Base-by-base conservation (phyloP, 495 filamentous ascomycete species). In the Podospora conica region DNA sequence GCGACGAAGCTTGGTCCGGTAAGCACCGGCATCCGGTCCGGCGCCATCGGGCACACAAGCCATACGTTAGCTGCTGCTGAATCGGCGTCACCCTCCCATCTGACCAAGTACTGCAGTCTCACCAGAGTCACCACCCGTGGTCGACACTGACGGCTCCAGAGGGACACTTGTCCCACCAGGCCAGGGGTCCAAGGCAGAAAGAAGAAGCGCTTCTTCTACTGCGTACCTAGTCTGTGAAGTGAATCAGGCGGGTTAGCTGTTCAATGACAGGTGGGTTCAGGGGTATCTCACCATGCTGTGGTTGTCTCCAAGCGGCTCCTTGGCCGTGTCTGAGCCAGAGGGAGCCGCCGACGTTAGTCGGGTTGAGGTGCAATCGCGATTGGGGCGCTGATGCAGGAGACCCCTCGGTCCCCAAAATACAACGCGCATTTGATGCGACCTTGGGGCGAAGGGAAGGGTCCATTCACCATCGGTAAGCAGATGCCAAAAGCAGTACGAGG, bases 131-230 rank as follows among this genome's bases (percentile, higher is more conserved):
- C n/a, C n/a, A n/a, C n/a, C 21, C 10, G 3, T 7, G n/a, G 55
- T n/a, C 25, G 23, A 23, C 18, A 23, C 9, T 57, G 55, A 57
- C 21, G 25, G 4, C 27, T 56, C 23, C 9, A 28, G 7, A 64
- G 53, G 27, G 18, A 8, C 60, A 61, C 22, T 61, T 53, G 60
- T 33, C 58, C 59, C 59, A 61, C 59, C 27, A 40, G 20, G 28
- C 31, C 22, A 53, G 21, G 60, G 22, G 23, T n/a, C 60, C 40
- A 29, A 25, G 55, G 24, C 55, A 58, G 54, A 48, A 27, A n/a
- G 20, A 22, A 53, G 20, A n/a, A n/a, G 2, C 15, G 40, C 15
- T 48, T 48, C 40, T 48, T n/a, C 18, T n/a, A n/a, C n/a, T n/a
- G n/a, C n/a, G n/a, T n/a, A n/a, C n/a, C n/a, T 18, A 48, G 40